These are phyloP conservation scores for Fusarium chaquense DNA, from an alignment of 2,329 filamentous ascomycete species.

Conservation along the genomic window DNA sequence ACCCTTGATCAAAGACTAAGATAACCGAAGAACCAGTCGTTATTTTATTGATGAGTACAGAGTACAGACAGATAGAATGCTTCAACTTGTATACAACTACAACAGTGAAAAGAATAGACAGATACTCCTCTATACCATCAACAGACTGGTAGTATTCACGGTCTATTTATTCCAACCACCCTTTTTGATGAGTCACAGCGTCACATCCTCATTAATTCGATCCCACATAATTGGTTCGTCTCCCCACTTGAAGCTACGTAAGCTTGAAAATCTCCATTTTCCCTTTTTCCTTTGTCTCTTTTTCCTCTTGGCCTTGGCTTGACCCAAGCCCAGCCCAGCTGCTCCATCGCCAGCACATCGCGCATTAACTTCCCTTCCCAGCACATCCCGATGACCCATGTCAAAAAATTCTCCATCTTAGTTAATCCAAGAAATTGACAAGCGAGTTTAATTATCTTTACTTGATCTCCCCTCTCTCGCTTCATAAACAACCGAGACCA, in stretches of 20 bases:
- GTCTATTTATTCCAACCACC: not conserved
- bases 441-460: slow-evolving; percentile 1
- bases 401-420: slow-evolving; percentile 3
- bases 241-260: slow-evolving; percentile 7
- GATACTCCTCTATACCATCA: not conserved
- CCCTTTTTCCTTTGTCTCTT: not conserved
- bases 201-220: not conserved
- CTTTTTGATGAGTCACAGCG: slow-evolving; percentile 4
- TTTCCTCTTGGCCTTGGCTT: not conserved
- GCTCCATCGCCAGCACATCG: slow-evolving; percentile 10
- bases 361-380: slow-evolving; percentile 10
- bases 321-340: not conserved
- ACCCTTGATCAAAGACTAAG: not conserved
- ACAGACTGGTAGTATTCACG: not conserved
- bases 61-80: not conserved
- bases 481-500: not conserved
- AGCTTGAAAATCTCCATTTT: slow-evolving; percentile 10
- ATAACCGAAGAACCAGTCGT: not conserved
- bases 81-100: not conserved
- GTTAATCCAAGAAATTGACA: not conserved
- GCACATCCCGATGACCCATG: slow-evolving; percentile 3
- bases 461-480: not conserved
- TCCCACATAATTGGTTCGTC: not conserved
- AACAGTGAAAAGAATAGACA: not conserved
- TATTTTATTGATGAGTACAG: too few relatives aligned